A percentile compares a stretch with the other conserved stretches of the same genome.
These are phyloP conservation scores for Globisporangium paddicum DNA, from an alignment of 352 stramenopile species.

Conservation along the genomic window DNA sequence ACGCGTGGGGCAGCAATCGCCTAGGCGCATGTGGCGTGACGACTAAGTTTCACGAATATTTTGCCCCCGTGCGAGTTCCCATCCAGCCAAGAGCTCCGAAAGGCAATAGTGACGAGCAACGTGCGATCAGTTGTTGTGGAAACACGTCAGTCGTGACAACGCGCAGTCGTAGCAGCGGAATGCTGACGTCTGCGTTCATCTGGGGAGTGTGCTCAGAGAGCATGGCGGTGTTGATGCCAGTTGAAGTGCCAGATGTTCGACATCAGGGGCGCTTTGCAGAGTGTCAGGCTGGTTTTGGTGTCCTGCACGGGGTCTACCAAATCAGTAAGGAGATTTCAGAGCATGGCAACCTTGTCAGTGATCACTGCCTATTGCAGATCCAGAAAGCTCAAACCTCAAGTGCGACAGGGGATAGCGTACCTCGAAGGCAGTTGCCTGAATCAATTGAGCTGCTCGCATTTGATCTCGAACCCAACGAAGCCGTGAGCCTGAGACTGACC, in stretches of 20 bases:
- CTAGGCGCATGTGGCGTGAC: slow-evolving; percentile 30
- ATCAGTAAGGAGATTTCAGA: background rate
- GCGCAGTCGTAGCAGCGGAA: background rate
- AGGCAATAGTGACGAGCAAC: background rate
- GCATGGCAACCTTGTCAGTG: background rate
- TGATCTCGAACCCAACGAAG: background rate
- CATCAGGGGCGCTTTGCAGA: background rate
- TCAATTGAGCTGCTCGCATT: background rate
- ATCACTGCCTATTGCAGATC: background rate
- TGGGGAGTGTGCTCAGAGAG: slow-evolving; percentile 21
- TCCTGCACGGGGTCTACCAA: slow-evolving; percentile 4
- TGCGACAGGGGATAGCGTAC: background rate
- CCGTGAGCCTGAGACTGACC: background rate
- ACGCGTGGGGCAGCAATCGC: slow-evolving; percentile 35
- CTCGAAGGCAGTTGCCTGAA: background rate
- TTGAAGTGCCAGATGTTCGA: slow-evolving; percentile 3
- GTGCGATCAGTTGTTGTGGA: slow-evolving; percentile 17
- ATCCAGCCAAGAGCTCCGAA: slow-evolving; percentile 2
- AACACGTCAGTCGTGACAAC: slow-evolving; percentile 19
- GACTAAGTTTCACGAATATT: slow-evolving; percentile 46
- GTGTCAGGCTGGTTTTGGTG: slow-evolving; percentile 5
- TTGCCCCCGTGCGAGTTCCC: slow-evolving; percentile 27
- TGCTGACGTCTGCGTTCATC: slow-evolving; percentile 11
- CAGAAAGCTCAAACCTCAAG: background rate
- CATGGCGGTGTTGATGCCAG: background rate